phyloP scores from a whole-genome alignment of 495 filamentous ascomycete genomes.

The Penicillium dipodomyicola region DNA sequence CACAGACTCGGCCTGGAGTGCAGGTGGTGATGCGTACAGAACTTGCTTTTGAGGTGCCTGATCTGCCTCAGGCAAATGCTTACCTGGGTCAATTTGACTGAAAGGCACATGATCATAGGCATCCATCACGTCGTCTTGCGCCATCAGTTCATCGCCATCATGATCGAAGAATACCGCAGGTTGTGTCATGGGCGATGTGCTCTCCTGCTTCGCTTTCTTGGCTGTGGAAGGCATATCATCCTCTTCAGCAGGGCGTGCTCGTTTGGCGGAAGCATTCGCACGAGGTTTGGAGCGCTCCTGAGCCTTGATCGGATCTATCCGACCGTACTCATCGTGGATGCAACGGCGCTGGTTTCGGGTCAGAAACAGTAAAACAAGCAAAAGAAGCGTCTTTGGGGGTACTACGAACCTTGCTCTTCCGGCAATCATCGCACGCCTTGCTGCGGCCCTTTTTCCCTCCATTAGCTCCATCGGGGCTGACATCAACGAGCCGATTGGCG shows the following conservation, averaged over 20 bases:
- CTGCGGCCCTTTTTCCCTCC: conserved; percentile 54
- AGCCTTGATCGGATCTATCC: conserved; percentile 62
- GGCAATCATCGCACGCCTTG: conserved; percentile 65
- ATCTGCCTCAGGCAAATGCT: conserved; percentile 17
- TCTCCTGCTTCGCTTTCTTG: conserved; percentile 45
- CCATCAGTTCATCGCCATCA: conserved; percentile 13
- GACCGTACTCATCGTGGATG: conserved; percentile 63
- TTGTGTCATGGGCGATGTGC: conserved; percentile 33
- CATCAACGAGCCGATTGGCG: conserved; percentile 31
- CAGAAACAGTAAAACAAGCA: conserved; percentile 4
- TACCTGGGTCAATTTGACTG: conserved; percentile 5
- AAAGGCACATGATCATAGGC: conserved; percentile 15
- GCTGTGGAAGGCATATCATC: conserved; percentile 19
- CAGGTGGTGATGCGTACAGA: conserved; percentile 43
- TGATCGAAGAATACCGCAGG: conserved; percentile 22
- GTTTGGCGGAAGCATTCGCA: conserved; percentile 48
- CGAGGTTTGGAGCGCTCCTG: conserved; percentile 59
- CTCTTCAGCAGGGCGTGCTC: conserved; percentile 45
- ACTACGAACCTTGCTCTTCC: conserved; percentile 61
- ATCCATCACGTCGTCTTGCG: conserved; percentile 13
- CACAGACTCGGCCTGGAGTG: conserved; percentile 35
- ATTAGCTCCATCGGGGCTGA: conserved; percentile 37
- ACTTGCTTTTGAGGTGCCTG: conserved; percentile 23
- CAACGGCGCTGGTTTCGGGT: conserved; percentile 56
- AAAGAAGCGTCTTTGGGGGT: not conserved